A percentile compares a stretch with the other conserved stretches of the same genome.
phyloP scores from a whole-genome alignment of 176 grass and related monocot genomes.

The Musa beccarii region DNA sequence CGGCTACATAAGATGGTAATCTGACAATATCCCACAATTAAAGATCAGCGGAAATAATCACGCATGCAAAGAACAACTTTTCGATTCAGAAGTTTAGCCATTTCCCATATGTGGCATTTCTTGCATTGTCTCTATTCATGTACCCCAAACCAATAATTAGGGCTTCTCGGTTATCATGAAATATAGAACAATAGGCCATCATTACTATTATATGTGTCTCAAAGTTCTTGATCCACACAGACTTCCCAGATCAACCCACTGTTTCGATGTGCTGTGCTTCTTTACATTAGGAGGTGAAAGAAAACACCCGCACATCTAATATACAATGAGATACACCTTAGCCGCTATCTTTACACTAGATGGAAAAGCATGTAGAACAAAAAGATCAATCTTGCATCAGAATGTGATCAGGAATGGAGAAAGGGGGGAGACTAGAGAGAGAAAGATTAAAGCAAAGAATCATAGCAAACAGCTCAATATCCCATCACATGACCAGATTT shows the following conservation, averaged over 20 bases:
- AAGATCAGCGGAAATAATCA: conserved; percentile 8
- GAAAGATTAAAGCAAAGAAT: too few relatives aligned
- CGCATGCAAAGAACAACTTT: not conserved
- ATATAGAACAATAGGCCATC: not conserved
- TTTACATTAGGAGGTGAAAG: not conserved
- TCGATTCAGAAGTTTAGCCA: not conserved
- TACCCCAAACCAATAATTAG: not conserved
- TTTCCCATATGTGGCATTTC: not conserved
- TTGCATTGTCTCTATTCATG: not conserved
- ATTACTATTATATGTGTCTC: not conserved
- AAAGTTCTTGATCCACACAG: not conserved
- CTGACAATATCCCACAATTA: conserved; percentile 16
- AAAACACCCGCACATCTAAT: not conserved
- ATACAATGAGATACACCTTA: not conserved
- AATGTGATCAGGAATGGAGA: not conserved
- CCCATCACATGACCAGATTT: not conserved
- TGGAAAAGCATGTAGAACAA: not conserved
- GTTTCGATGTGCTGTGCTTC: not conserved
- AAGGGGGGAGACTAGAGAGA: too few relatives aligned
- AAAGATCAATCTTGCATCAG: not conserved
- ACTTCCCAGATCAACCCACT: not conserved
- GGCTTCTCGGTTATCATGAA: not conserved
- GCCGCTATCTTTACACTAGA: not conserved
- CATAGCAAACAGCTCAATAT: too few relatives aligned
- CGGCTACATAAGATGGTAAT: conserved; percentile 27